Percentiles rank a stretch among this genome's conserved stretches.
Conservation (phyloP, 164 flowering plant species). For the Nymphaea colorata region DNA sequence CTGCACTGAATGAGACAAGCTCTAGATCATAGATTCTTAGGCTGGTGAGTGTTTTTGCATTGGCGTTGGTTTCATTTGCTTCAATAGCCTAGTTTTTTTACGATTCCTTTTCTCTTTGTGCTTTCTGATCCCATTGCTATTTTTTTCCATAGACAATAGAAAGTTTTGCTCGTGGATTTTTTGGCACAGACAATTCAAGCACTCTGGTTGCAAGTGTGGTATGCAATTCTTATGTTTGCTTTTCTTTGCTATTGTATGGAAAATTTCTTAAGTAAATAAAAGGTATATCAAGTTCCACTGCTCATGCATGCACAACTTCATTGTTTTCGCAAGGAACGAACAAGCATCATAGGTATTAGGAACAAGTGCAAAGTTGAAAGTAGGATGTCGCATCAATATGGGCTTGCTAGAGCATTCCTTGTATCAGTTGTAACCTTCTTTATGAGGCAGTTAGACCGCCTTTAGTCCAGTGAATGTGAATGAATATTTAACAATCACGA, state of each 20-base stretch:
- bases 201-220: slow-evolving; percentile 83
- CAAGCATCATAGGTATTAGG: slow-evolving; percentile 87
- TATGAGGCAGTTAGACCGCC: too few species aligned
- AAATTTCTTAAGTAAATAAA: neutral
- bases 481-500: too few species aligned
- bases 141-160: slow-evolving; percentile 49
- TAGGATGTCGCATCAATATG: slow-evolving; percentile 94
- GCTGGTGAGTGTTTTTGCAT: slow-evolving; percentile 33
- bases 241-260: neutral
- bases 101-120: neutral
- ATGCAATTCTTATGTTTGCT: slow-evolving; percentile 11
- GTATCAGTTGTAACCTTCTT: too few species aligned
- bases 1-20: slow-evolving; percentile 78
- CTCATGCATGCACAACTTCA: slow-evolving; percentile 44
- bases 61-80: neutral
- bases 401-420: slow-evolving; percentile 35
- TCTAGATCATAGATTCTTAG: slow-evolving; percentile 94
- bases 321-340: slow-evolving; percentile 98
- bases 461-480: too few species aligned
- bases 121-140: neutral
- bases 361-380: slow-evolving; percentile 80
- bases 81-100: neutral
- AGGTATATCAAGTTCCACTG: too few species aligned
- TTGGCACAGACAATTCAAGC: slow-evolving; percentile 40
- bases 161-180: slow-evolving; percentile 54